Evolutionary conservation across 208 protist genomes (phyloP).

Genomic region (Acanthamoeba healyi): DNA sequence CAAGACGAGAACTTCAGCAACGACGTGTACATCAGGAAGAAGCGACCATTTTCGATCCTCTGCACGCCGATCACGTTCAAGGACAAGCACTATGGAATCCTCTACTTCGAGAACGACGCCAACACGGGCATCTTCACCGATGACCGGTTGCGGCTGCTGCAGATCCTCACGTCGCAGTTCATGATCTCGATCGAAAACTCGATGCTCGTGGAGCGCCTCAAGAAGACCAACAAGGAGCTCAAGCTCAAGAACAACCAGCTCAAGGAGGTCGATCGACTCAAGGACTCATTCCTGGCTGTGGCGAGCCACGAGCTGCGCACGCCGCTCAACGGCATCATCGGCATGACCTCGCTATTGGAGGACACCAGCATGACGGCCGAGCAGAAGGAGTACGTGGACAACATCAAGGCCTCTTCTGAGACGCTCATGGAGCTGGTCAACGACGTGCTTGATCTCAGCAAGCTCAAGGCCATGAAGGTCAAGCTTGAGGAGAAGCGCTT

Average conservation of each 20-base stretch:
- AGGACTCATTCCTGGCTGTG: constrained; percentile 67
- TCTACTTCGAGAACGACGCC: constrained; percentile 53
- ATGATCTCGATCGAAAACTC: constrained; percentile 64
- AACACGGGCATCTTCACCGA: constrained; percentile 59
- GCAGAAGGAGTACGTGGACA: constrained; percentile 41
- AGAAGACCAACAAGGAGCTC: constrained; percentile 19
- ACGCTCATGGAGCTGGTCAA: constrained; percentile 44
- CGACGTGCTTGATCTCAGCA: constrained; percentile 65
- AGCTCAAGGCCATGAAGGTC: constrained; percentile 71
- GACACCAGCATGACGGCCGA: constrained; percentile 69
- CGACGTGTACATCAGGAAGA: constrained; percentile 21
- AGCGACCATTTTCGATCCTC: constrained; percentile 27
- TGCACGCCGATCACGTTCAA: constrained; percentile 42
- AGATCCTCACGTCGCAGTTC: constrained; percentile 55
- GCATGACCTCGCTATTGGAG: constrained; percentile 74
- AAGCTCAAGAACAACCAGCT: constrained; percentile 64
- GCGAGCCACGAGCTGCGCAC: constrained; percentile 82
- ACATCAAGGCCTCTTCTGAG: constrained; percentile 29
- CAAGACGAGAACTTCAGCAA: constrained; percentile 23
- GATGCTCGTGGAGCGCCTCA: constrained; percentile 2
- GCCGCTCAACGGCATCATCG: constrained; percentile 82
- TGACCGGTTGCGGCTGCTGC: constrained; percentile 37
- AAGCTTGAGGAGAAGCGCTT: constrained; percentile 14
- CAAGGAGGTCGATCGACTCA: constrained; percentile 18
- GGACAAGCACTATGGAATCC: constrained; percentile 9